A percentile compares a stretch with the other conserved stretches of the same genome.
Evolutionary conservation across 2,329 filamentous ascomycete genomes (phyloP).

Genomic region (Xylaria sp.): DNA sequence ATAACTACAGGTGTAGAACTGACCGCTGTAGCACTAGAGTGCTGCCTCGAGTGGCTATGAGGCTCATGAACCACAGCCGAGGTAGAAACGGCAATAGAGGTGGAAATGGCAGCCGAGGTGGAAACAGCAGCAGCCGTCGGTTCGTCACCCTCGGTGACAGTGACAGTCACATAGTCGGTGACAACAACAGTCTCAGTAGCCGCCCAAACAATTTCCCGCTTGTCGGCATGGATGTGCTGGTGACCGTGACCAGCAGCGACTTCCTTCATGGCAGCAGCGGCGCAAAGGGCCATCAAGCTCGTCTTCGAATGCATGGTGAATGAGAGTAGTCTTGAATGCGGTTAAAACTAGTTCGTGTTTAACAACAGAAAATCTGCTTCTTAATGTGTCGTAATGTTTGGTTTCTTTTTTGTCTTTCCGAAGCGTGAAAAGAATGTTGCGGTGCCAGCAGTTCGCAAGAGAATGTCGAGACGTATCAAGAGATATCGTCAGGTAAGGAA

Average conservation of each 20-base stretch:
- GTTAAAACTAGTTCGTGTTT: slow-evolving; percentile 17
- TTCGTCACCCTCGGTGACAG: slow-evolving; percentile 42
- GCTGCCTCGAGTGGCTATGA: slow-evolving; percentile 26
- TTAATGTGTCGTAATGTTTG: slow-evolving; percentile 16
- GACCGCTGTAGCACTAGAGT: slow-evolving; percentile 17
- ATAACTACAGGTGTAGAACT: slow-evolving; percentile 26
- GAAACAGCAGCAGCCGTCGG: slow-evolving; percentile 25
- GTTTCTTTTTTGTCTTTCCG: slow-evolving; percentile 35
- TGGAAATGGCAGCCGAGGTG: slow-evolving; percentile 8
- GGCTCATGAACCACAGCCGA: slow-evolving; percentile 21
- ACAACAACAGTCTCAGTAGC: slow-evolving; percentile 47
- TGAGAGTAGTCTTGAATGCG: slow-evolving; percentile 17
- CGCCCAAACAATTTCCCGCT: slow-evolving; percentile 45
- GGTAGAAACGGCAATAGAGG: slow-evolving; percentile 19
- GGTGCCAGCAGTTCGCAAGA: slow-evolving; percentile 46
- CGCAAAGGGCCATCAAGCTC: slow-evolving; percentile 47
- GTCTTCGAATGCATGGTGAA: slow-evolving; percentile 48
- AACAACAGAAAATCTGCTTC: slow-evolving; percentile 4
- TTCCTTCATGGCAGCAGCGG: slow-evolving; percentile 45
- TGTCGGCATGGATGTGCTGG: slow-evolving; percentile 45
- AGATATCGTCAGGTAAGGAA: slow-evolving; percentile 42
- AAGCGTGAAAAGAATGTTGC: slow-evolving; percentile 41
- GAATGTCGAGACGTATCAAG: slow-evolving; percentile 41
- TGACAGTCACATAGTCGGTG: slow-evolving; percentile 47
- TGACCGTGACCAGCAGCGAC: slow-evolving; percentile 43